Evolutionary conservation across 208 protist species (phyloP).

Genomic region (Acanthamoeba quina): DNA sequence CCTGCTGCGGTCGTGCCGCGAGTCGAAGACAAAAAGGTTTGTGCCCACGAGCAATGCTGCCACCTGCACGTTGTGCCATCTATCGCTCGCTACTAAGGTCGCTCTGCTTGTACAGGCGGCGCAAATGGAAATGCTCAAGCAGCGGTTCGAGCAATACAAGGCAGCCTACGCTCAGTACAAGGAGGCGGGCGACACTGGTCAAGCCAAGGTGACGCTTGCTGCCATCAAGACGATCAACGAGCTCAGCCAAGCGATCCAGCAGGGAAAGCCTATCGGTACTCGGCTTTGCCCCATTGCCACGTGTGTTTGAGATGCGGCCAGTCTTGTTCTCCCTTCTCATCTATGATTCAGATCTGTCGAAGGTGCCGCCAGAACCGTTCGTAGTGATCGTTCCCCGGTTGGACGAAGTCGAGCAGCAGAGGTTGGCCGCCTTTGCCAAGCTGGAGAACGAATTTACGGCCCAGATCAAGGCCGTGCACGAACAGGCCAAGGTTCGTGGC

Average conservation of each 20-base stretch:
- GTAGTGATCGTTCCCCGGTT: conserved; percentile 1
- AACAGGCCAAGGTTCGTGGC: conserved; percentile 2
- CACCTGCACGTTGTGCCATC: too few species aligned
- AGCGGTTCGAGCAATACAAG: conserved; percentile 27
- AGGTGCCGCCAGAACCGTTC: conserved; percentile 24
- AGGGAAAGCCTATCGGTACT: conserved; percentile 25
- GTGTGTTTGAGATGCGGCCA: background rate
- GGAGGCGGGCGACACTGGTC: background rate
- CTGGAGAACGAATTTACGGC: conserved; percentile 14
- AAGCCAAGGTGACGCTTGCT: background rate
- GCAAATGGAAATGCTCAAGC: conserved; percentile 7
- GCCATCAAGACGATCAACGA: conserved; percentile 36
- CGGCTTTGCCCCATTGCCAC: background rate
- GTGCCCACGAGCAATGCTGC: background rate
- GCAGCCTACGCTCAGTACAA: conserved; percentile 28
- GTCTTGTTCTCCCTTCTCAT: background rate
- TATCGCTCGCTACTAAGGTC: background rate
- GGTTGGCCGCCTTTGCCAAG: background rate
- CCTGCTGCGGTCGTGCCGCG: background rate
- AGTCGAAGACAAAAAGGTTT: background rate
- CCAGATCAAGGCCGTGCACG: background rate
- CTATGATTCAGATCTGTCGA: background rate
- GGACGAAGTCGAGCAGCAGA: background rate
- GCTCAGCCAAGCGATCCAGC: background rate
- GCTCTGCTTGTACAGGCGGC: background rate